Evolutionary conservation across 306 rosid genomes (phyloP).

Genomic region (Prunus dulcis): DNA sequence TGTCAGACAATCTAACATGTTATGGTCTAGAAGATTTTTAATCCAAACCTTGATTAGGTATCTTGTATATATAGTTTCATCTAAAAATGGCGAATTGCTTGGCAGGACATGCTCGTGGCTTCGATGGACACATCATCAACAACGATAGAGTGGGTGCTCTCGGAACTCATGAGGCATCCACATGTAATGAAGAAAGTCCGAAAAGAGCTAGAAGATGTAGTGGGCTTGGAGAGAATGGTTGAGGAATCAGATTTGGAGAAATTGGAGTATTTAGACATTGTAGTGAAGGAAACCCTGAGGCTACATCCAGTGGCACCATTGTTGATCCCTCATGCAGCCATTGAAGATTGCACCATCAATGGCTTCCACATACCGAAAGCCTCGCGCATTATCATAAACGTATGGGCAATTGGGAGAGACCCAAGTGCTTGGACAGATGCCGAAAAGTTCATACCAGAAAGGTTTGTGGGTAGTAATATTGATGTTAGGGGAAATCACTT

Average conservation of each 20-base stretch:
- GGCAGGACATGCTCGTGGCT: neutral
- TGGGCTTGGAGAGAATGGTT: too few relatives aligned
- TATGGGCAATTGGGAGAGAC: slow-evolving; percentile 21
- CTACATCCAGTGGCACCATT: neutral
- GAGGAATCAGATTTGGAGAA: too few relatives aligned
- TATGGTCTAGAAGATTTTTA: neutral
- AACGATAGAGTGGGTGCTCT: neutral
- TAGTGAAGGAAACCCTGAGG: neutral
- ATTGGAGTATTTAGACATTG: too few relatives aligned
- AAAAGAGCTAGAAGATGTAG: too few relatives aligned
- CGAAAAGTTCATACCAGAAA: neutral
- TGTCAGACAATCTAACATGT: too few relatives aligned
- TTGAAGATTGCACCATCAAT: slow-evolving; percentile 2
- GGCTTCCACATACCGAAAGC: neutral
- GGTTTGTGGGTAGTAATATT: neutral
- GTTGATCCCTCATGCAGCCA: neutral
- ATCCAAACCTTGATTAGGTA: neutral
- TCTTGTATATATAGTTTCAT: too few relatives aligned
- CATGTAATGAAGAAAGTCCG: too few relatives aligned
- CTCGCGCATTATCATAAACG: neutral
- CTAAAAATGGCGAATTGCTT: neutral
- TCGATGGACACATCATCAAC: neutral
- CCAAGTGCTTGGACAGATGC: slow-evolving; percentile 1
- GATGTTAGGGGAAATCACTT: neutral
- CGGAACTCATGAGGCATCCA: neutral